Base-by-base conservation (phyloP, 257 asterid genomes). In the Petunia secreta region DNA sequence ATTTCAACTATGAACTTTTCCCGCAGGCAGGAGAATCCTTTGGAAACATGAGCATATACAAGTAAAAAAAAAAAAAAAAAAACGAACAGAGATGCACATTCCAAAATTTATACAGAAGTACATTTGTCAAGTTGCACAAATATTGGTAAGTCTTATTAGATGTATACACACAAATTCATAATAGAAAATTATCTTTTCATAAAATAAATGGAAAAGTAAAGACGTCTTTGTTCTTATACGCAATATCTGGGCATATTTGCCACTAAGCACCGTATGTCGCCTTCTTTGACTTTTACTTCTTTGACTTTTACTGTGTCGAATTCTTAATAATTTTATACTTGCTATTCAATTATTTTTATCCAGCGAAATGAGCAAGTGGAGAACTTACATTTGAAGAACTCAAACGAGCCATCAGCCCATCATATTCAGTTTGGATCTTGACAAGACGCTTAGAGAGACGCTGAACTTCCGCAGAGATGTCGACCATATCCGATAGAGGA, bases 401-500 rank as follows among this genome's bases (percentile, higher is more conserved):
- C 79, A 95, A 79, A 76, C 97, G 99, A 64, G 95, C 91, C 85
- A 83, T 85, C 54, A 88, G 90, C 48, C 89, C 98, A 63, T 92
- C 98, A 80, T 93, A 91, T 85, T 95, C 99, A 5, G 91, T 79
- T 86, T 95, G 93, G 92, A 93, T 89, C 84, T 95, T 95, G 13
- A 84, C 80, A 44, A 93, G 90, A 80, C 97, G 98, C 86, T 89
- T 95, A 75, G 92, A 83, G 59, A 93, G 92, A 79, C 99, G 95
- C 79, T 90, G 89, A 16, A 93, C 88, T 87, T 95, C 99, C 69
- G 97, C 89, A 50, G 97, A 93, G 82, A 95, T 90, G 82, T 95
- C 99, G 44, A 95, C 97, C 99, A 95, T 92, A 85, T 89, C 97
- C 59, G 98, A 91, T 55, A 95, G 98, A 16, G 99, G 99, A 85